These are phyloP conservation scores for Saprolegnia parasitica DNA, from an alignment of 352 stramenopile genomes.

Conservation along the genomic window DNA sequence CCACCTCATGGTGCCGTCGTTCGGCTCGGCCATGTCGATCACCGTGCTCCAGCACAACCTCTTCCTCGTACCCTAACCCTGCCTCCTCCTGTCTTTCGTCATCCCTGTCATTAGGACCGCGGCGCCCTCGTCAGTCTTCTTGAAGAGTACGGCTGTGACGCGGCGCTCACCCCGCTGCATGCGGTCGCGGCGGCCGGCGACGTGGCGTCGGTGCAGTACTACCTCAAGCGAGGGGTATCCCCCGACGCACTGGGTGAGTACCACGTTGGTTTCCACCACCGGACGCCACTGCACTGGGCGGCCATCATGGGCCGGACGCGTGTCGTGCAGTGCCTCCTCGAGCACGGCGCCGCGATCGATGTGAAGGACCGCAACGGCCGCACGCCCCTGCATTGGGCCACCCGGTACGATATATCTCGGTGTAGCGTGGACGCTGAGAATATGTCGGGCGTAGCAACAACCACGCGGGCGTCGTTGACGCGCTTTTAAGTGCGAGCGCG, in stretches of 20 bases:
- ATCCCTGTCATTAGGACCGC: too few species aligned
- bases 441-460: neutral
- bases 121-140: conserved; percentile 61
- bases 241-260: conserved; percentile 67
- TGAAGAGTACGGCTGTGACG: conserved; percentile 63
- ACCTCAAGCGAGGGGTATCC: conserved; percentile 53
- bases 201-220: conserved; percentile 36
- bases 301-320: conserved; percentile 49
- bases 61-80: conserved; percentile 29
- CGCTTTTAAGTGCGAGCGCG: conserved; percentile 55
- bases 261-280: conserved; percentile 60
- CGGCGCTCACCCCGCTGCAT: conserved; percentile 64
- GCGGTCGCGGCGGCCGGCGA: conserved; percentile 50
- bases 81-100: too few species aligned
- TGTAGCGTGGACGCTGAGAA: neutral
- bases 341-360: conserved; percentile 59
- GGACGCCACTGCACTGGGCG: conserved; percentile 68
- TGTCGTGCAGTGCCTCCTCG: conserved; percentile 45
- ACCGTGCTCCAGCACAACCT: conserved; percentile 53
- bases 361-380: conserved; percentile 66
- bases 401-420: conserved; percentile 46
- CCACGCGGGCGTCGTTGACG: conserved; percentile 37
- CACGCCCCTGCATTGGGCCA: conserved; percentile 72
- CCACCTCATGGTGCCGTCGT: conserved; percentile 59
- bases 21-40: conserved; percentile 62